phyloP scores from a whole-genome alignment of 192 early-diverging fungal genomes.

The Coemansia guatemalensis region DNA sequence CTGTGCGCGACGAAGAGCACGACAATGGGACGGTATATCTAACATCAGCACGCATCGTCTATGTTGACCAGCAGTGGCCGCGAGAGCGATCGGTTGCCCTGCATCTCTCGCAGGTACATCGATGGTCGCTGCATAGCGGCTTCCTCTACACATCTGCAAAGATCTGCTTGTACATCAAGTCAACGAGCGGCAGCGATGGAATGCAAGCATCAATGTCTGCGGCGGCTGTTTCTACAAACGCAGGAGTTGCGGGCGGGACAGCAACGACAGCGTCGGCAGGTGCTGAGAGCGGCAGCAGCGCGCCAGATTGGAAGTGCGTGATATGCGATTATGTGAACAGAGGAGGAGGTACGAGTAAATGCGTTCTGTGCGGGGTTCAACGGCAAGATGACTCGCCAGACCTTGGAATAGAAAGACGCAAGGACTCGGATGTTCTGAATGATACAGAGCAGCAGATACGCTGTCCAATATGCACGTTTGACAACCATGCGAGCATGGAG shows the following conservation, averaged over 20 bases:
- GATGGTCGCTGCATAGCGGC: slow-evolving; percentile 38
- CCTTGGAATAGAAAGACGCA: neutral
- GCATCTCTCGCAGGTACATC: slow-evolving; percentile 49
- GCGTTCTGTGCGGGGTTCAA: slow-evolving; percentile 44
- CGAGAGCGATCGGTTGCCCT: slow-evolving; percentile 58
- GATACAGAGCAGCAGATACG: slow-evolving; percentile 17
- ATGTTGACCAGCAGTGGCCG: slow-evolving; percentile 67
- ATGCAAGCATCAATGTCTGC: neutral
- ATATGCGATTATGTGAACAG: slow-evolving; percentile 47
- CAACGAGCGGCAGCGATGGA: neutral
- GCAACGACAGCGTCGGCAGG: neutral
- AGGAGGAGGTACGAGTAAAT: slow-evolving; percentile 27
- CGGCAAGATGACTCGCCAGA: slow-evolving; percentile 17
- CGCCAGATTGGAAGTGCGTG: slow-evolving; percentile 36
- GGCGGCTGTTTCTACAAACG: slow-evolving; percentile 7
- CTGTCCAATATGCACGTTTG: slow-evolving; percentile 84
- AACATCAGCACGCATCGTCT: slow-evolving; percentile 75
- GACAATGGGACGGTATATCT: slow-evolving; percentile 75
- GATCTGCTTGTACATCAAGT: slow-evolving; percentile 21
- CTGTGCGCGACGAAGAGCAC: slow-evolving; percentile 56
- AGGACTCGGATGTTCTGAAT: neutral
- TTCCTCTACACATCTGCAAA: slow-evolving; percentile 50
- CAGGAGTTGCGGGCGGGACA: neutral
- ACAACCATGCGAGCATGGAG: slow-evolving; percentile 78
- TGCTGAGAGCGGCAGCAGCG: neutral